Evolutionary conservation across 176 grass and related monocot genomes (phyloP), one percentile per base, ranked within the genome.

Genomic region (Oryza glumipatula): DNA sequence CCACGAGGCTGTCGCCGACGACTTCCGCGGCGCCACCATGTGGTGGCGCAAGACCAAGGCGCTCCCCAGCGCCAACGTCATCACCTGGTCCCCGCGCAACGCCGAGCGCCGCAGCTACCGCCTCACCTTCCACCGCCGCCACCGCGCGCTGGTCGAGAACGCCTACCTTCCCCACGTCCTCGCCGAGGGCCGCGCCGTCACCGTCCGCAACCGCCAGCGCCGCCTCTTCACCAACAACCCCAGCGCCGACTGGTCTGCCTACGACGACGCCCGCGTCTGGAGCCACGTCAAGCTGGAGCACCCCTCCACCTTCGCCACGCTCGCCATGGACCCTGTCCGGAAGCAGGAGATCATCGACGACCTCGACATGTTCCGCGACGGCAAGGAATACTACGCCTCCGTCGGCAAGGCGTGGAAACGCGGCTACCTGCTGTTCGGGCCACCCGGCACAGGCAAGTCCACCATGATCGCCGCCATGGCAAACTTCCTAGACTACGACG

Each of bases 381-480:
- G 79, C 21, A 91, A 86, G 67, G 85, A 94, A 1, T 94, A 91
- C 86, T 94, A 88, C 64, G 52, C 67, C 7, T 75, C 85, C 72
- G 85, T 95, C 0, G 94, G 94, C 67, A 95, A 93, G 90, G 13
- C 88, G 0, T 96, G 94, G 89, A 97, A 97, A 66, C 82, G 91
- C 0, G 91, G 89, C 0, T 94, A 92, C 84, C 91, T 92, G 3
- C 82, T 94, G 0, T 83, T 76, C 4, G 91, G 89, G 0, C 87
- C 91, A 0, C 94, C 91, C 0, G 94, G 94, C 43, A 97, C 91
- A 4, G 94, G 91, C 45, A 96, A 96, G 78, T 96, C 94, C 68
- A 87, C 91, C 81, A 94, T 94, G 91, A 94, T 96, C 45, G 77
- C 87, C 1, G 91, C 94, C 17, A 97, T 97, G 2, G 94, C 94